Conservation (phyloP, 2,329 filamentous ascomycete species). For the Fusarium xyrophilum region DNA sequence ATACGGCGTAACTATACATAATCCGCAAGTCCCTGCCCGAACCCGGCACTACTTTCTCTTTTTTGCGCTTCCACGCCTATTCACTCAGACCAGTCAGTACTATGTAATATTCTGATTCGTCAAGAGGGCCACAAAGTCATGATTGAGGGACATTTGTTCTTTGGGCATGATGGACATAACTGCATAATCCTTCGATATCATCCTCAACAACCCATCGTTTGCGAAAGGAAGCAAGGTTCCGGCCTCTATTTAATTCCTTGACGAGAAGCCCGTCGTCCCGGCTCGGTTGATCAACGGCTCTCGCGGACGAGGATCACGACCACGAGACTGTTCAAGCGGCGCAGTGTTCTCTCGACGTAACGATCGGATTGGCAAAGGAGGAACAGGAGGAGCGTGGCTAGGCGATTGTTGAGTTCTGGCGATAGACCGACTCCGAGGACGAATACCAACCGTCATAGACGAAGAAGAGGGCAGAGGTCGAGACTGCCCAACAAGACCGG, state of each 20-base stretch:
- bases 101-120: background rate
- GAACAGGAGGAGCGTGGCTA: constrained; percentile 36
- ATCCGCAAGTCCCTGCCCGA: background rate
- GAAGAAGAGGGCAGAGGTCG: constrained; percentile 26
- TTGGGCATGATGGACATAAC: constrained; percentile 24
- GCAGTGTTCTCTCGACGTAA: constrained; percentile 39
- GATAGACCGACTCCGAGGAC: constrained; percentile 41
- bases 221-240: background rate
- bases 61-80: background rate
- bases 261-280: constrained; percentile 29
- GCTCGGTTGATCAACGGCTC: constrained; percentile 46
- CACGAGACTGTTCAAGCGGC: constrained; percentile 32
- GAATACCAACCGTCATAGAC: constrained; percentile 17
- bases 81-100: background rate
- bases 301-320: constrained; percentile 38
- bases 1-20: background rate
- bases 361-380: constrained; percentile 41
- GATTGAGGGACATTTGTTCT: background rate
- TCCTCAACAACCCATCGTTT: background rate
- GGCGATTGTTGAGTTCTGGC: constrained; percentile 24
- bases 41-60: background rate
- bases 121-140: background rate
- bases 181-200: constrained; percentile 32
- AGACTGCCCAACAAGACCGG: constrained; percentile 31
- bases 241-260: constrained; percentile 19